Conservation (phyloP, 345 rosid genomes). For the Excoecaria agallocha region DNA sequence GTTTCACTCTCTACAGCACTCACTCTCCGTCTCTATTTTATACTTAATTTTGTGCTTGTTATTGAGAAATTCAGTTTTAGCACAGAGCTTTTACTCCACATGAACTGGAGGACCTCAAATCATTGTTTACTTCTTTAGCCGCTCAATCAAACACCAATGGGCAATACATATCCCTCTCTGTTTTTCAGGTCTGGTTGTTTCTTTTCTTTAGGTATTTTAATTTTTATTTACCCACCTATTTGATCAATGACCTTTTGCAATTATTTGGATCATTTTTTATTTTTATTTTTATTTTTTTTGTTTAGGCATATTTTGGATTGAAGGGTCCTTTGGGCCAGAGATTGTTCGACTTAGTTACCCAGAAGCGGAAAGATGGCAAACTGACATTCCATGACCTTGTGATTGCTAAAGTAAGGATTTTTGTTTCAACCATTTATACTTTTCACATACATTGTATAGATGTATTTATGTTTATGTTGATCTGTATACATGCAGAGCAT, state of each 20-base stretch:
- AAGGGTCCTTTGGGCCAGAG: slow-evolving; percentile 61
- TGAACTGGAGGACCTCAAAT: slow-evolving; percentile 63
- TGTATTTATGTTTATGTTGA: background rate
- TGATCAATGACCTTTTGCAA: background rate
- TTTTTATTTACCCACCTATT: background rate
- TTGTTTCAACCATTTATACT: background rate
- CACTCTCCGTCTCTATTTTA: background rate
- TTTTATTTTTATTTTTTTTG: too few relatives aligned
- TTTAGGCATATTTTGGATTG: slow-evolving; percentile 59
- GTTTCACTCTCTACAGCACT: slow-evolving; percentile 12
- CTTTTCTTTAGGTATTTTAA: background rate
- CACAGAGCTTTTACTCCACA: slow-evolving; percentile 66
- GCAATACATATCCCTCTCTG: slow-evolving; percentile 41
- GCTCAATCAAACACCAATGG: slow-evolving; percentile 54
- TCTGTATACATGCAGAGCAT: slow-evolving; percentile 44
- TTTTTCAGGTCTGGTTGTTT: slow-evolving; percentile 52
- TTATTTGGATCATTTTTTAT: background rate
- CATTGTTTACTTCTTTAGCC: slow-evolving; percentile 60
- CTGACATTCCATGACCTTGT: slow-evolving; percentile 72
- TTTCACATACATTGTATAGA: background rate
- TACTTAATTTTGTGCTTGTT: background rate
- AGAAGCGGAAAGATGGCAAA: slow-evolving; percentile 54
- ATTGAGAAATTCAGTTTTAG: background rate
- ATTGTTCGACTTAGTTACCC: slow-evolving; percentile 63
- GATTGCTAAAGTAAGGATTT: slow-evolving; percentile 64